phyloP scores from a whole-genome alignment of 768 basidiomycete species.

The Collybia mongolica region DNA sequence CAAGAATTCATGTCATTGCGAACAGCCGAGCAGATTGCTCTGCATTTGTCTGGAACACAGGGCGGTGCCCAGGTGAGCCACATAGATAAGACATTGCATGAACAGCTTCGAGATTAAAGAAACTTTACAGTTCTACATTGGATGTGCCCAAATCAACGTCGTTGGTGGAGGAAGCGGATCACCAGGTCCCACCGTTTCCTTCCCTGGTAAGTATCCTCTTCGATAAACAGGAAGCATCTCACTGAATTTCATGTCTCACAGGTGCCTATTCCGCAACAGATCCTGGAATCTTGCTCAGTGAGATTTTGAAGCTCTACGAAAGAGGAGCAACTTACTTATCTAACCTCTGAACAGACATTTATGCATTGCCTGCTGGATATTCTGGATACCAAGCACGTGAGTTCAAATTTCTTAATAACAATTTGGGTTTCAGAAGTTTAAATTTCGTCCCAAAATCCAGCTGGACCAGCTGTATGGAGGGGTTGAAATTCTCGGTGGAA shows the following conservation, averaged over 20 bases:
- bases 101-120: background rate
- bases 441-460: constrained; percentile 9
- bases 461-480: constrained; percentile 30
- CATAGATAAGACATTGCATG: background rate
- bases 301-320: no score
- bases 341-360: constrained; percentile 21
- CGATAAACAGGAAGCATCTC: no score
- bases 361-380: constrained; percentile 25
- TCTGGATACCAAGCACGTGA: constrained; percentile 31
- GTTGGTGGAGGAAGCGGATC: constrained; percentile 29
- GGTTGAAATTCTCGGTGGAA: constrained; percentile 15
- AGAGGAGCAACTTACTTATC: no score
- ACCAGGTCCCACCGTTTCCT: constrained; percentile 28
- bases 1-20: background rate
- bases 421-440: no score
- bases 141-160: constrained; percentile 36
- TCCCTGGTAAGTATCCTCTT: constrained; percentile 27
- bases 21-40: constrained; percentile 32
- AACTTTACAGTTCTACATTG: constrained; percentile 29
- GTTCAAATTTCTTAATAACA: constrained; percentile 4
- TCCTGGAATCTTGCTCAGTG: no score
- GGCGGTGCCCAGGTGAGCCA: constrained; percentile 27
- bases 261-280: no score
- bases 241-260: no score
- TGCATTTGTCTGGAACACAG: constrained; percentile 24